Percentiles rank a stretch among this genome's conserved stretches.
Evolutionary conservation across 495 filamentous ascomycete genomes (phyloP).

Genomic region (Letharia columbiana): DNA sequence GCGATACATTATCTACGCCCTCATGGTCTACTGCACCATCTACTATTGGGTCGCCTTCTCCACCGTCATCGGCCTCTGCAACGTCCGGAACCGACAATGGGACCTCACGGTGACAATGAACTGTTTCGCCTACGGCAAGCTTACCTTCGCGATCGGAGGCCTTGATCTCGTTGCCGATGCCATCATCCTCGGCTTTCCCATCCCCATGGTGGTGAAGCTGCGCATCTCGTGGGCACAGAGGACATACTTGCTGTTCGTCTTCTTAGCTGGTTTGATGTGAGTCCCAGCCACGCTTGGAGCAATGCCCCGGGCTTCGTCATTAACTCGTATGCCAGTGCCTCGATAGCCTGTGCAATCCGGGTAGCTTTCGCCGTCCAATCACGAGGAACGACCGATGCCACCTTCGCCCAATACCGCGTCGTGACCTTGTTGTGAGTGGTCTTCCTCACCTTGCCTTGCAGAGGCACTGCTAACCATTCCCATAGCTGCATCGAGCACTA

Average conservation of each 20-base stretch:
- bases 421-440: conserved; percentile 15
- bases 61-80: conserved; percentile 15
- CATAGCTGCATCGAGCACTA: conserved; percentile 21
- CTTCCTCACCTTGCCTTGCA: neutral
- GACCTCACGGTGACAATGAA: conserved; percentile 18
- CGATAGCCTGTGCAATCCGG: conserved; percentile 15
- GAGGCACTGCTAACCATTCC: neutral
- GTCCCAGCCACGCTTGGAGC: neutral
- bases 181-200: conserved; percentile 14
- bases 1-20: conserved; percentile 16
- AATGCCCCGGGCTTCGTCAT: no score
- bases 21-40: conserved; percentile 17
- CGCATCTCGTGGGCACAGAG: conserved; percentile 16
- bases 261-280: conserved; percentile 16
- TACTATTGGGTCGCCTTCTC: conserved; percentile 18
- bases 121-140: conserved; percentile 18
- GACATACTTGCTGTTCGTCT: conserved; percentile 17
- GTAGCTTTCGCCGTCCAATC: conserved; percentile 15
- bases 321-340: conserved; percentile 2
- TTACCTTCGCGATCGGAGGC: conserved; percentile 17
- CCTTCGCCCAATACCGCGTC: conserved; percentile 18
- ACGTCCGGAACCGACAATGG: conserved; percentile 14
- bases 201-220: conserved; percentile 17
- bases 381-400: conserved; percentile 17
- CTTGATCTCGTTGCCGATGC: conserved; percentile 18